Base-by-base conservation (phyloP, 2,329 filamentous ascomycete species). In the Fusarium hainanense region DNA sequence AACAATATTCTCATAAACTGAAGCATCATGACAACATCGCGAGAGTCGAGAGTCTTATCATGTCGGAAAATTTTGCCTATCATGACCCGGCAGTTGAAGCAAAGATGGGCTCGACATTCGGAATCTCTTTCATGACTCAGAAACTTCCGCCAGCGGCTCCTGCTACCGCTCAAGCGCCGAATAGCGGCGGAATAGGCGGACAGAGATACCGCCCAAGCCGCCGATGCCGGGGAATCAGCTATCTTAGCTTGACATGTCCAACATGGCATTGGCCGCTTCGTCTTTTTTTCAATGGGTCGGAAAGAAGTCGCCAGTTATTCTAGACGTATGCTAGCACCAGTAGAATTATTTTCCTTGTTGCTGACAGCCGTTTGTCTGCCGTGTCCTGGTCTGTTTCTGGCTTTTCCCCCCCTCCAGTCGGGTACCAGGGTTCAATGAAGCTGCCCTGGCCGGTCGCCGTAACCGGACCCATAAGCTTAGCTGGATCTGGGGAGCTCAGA, bases 401-500 rank as follows among this genome's bases (percentile, higher is more conserved):
- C 47, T 42, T 28, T 41, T 42, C 34, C 8, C 6, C 32, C 18
- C 46, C 16, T 23, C 23, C 10, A 8, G 32, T n/a, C n/a, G n/a
- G n/a, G n/a, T 37, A 20, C 56, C 52, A 42, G 50, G 61, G 56
- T 61, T 42, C 30, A 43, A 46, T 43, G 46, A 37, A 50, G 51
- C 25, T 60, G 41, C 20, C 21, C 41, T 44, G 46, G 28, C 47
- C 23, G 42, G 42, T 61, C 66, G 42, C 66, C 66, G 57, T 40
- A 43, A 67, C 50, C 58, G 63, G 67, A 61, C 58, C 67, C 62
- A 56, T 70, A 50, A 54, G 42, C 52, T 56, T 69, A 54, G 67
- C 67, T 70, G 40, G 43, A 54, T 70, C 66, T 3, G 66, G 66
- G 67, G 67, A 69, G 66, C 62, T 70, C 57, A 48, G 49, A 23